phyloP scores from a whole-genome alignment of 257 asterid species.

The Gynochthodes officinalis region DNA sequence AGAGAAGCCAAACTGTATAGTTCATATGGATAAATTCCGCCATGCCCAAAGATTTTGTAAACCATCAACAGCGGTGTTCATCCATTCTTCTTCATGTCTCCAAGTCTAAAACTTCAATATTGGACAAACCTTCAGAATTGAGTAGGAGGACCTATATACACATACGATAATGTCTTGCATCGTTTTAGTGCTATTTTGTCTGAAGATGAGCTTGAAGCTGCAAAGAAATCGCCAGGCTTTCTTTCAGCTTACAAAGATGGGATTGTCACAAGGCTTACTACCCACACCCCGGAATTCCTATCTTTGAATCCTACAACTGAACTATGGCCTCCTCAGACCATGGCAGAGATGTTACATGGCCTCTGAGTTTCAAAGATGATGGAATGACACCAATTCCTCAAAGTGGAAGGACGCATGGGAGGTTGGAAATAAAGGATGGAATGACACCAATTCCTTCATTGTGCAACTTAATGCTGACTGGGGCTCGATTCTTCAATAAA shows the following conservation, averaged over 20 bases:
- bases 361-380: background rate
- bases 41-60: background rate
- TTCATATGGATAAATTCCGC: slow-evolving; percentile 6
- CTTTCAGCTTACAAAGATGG: slow-evolving; percentile 35
- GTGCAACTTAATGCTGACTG: background rate
- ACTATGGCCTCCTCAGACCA: slow-evolving; percentile 17
- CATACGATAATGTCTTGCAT: slow-evolving; percentile 37
- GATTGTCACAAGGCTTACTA: slow-evolving; percentile 33
- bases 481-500: background rate
- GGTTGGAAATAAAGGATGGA: background rate
- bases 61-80: background rate
- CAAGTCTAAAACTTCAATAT: slow-evolving; percentile 18
- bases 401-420: slow-evolving; percentile 8
- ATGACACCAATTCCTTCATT: no score
- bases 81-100: background rate
- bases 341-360: slow-evolving; percentile 3
- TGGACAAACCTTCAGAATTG: no score
- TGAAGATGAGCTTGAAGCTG: slow-evolving; percentile 22
- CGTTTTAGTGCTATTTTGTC: slow-evolving; percentile 43
- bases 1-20: background rate
- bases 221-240: slow-evolving; percentile 31
- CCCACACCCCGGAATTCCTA: slow-evolving; percentile 40
- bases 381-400: slow-evolving; percentile 2
- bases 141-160: slow-evolving; percentile 13
- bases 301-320: slow-evolving; percentile 36